Evolutionary conservation across 192 early-diverging fungal genomes (phyloP).

Genomic region (Dissophora globulifera): DNA sequence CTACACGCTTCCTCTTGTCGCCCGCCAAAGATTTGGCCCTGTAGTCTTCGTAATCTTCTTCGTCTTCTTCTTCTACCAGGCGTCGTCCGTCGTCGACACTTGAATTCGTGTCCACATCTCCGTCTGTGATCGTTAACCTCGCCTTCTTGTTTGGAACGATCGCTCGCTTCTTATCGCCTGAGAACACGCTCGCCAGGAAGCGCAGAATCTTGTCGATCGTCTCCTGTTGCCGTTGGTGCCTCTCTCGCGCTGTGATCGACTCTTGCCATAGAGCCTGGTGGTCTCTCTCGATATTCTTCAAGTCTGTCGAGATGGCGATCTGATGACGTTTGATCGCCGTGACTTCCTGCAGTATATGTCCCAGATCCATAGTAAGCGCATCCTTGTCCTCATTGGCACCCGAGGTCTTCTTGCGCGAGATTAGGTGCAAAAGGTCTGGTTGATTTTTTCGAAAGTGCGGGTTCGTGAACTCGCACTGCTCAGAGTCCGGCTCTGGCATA

Average conservation of each 20-base stretch:
- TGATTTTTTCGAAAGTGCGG: constrained; percentile 87
- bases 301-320: constrained; percentile 83
- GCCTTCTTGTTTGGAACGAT: constrained; percentile 61
- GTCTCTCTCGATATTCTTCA: constrained; percentile 89
- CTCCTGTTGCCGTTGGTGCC: constrained; percentile 86
- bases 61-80: constrained; percentile 17
- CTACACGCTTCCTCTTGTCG: constrained; percentile 26
- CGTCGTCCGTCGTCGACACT: constrained; percentile 3
- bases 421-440: constrained; percentile 88
- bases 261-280: constrained; percentile 93
- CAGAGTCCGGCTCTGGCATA: constrained; percentile 75
- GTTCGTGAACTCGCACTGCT: constrained; percentile 93
- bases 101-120: constrained; percentile 2
- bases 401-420: constrained; percentile 83
- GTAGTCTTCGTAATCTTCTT: constrained; percentile 25
- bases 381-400: constrained; percentile 55
- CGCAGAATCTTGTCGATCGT: constrained; percentile 94
- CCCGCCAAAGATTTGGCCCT: background rate
- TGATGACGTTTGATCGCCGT: constrained; percentile 91
- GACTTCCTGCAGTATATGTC: constrained; percentile 78
- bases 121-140: constrained; percentile 46
- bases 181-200: constrained; percentile 90
- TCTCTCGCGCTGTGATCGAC: constrained; percentile 74
- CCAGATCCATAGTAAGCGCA: constrained; percentile 59
- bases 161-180: constrained; percentile 62